A percentile compares a stretch with the other conserved stretches of the same genome.
Conservation (phyloP, 2,329 filamentous ascomycete genomes). For the Fusarium dlaminii region DNA sequence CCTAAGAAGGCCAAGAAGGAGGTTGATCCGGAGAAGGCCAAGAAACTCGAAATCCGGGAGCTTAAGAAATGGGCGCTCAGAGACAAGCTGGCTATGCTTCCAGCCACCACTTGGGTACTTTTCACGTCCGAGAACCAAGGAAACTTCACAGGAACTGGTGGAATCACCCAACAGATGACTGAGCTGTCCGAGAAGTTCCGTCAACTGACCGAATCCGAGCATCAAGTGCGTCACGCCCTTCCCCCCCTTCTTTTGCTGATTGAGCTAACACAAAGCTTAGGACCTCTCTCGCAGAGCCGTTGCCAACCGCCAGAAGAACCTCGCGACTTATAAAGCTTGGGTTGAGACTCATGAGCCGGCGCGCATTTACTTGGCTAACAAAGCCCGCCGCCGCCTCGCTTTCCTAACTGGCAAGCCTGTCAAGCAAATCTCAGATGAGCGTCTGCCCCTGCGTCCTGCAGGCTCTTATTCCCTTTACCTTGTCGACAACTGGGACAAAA, state of each 20-base stretch:
- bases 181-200: slow-evolving; percentile 50
- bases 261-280: slow-evolving; percentile 27
- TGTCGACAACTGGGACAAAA: slow-evolving; percentile 50
- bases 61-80: slow-evolving; percentile 56
- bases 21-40: slow-evolving; percentile 48
- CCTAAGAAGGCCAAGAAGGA: slow-evolving; percentile 48
- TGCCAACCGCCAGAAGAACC: slow-evolving; percentile 55
- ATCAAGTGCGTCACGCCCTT: slow-evolving; percentile 51
- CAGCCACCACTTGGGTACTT: slow-evolving; percentile 50
- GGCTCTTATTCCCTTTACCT: slow-evolving; percentile 51
- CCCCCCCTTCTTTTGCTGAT: neutral
- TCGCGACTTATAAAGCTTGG: slow-evolving; percentile 57
- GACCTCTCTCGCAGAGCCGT: slow-evolving; percentile 46
- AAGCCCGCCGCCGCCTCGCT: slow-evolving; percentile 50
- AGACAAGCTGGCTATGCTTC: slow-evolving; percentile 49
- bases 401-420: slow-evolving; percentile 50
- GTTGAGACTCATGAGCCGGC: slow-evolving; percentile 53
- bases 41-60: slow-evolving; percentile 45
- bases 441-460: slow-evolving; percentile 54
- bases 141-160: neutral
- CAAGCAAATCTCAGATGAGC: slow-evolving; percentile 56
- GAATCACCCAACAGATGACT: slow-evolving; percentile 38
- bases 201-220: slow-evolving; percentile 51
- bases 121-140: slow-evolving; percentile 49
- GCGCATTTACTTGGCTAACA: slow-evolving; percentile 58